A percentile compares a stretch with the other conserved stretches of the same genome.
phyloP scores from a whole-genome alignment of 2,329 filamentous ascomycete genomes.

The Paraconiothyrium brasiliense region DNA sequence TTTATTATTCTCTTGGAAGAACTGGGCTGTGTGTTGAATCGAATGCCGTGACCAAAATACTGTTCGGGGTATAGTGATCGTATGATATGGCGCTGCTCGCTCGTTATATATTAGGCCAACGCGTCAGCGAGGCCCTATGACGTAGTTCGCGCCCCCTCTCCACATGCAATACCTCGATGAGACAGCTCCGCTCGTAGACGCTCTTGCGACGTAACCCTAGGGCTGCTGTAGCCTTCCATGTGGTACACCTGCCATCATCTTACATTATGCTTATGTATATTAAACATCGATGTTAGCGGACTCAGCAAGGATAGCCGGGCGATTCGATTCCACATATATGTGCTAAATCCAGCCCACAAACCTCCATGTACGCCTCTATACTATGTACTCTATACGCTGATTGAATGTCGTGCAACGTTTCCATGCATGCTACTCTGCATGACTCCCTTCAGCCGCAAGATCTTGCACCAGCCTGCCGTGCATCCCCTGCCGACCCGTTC shows the following conservation, averaged over 20 bases:
- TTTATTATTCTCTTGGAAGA: not conserved
- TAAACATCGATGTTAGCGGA: not conserved
- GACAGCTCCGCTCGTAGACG: not conserved
- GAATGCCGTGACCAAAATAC: not conserved
- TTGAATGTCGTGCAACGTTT: constrained; percentile 6
- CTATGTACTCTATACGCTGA: not conserved
- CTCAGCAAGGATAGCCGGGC: not conserved
- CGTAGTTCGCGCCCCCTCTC: not conserved
- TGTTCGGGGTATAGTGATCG: not conserved
- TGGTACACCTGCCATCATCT: not conserved
- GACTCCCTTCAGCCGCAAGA: not conserved
- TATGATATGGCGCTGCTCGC: not conserved
- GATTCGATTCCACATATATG: no score
- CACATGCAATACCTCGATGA: not conserved
- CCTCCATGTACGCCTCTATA: not conserved
- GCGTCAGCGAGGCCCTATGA: not conserved
- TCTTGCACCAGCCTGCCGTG: constrained; percentile 7
- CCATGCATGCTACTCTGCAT: not conserved
- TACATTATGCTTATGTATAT: not conserved
- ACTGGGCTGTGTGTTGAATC: not conserved
- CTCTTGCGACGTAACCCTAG: not conserved
- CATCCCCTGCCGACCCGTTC: not conserved
- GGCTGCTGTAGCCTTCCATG: not conserved
- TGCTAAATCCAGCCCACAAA: no score
- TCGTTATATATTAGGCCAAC: not conserved